Conservation (phyloP, 768 basidiomycete species). For the Leccinum arenicola region DNA sequence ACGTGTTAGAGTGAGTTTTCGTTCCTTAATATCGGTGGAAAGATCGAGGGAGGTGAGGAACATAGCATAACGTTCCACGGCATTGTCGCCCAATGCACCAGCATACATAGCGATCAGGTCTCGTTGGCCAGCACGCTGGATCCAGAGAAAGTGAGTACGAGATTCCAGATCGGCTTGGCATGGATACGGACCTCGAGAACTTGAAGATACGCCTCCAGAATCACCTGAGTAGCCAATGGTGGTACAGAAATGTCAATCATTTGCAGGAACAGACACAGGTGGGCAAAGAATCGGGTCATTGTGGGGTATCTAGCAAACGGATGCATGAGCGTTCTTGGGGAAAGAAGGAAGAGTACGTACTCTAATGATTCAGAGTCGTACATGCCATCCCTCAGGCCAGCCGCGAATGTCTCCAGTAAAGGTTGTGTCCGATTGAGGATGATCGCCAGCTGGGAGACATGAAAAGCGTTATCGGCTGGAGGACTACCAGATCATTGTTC, state of each 20-base stretch:
- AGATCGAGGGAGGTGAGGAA: constrained; percentile 82
- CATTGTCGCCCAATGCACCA: constrained; percentile 84
- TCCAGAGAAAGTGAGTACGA: neutral
- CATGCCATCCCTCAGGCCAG: constrained; percentile 49
- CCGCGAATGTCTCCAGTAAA: constrained; percentile 68
- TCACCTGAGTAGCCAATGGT: constrained; percentile 69
- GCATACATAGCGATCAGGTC: constrained; percentile 94
- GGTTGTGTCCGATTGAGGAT: constrained; percentile 67
- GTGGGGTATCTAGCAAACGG: constrained; percentile 51
- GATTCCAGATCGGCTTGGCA: neutral
- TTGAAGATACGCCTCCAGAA: constrained; percentile 85
- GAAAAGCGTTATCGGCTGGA: constrained; percentile 71
- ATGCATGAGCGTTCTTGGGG: neutral
- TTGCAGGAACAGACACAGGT: constrained; percentile 85
- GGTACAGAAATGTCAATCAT: constrained; percentile 77
- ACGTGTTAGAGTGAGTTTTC: constrained; percentile 65
- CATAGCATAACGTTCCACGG: constrained; percentile 86
- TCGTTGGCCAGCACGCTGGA: constrained; percentile 69
- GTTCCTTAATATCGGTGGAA: constrained; percentile 58
- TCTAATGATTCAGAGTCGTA: constrained; percentile 51
- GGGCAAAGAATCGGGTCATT: constrained; percentile 89
- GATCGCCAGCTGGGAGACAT: constrained; percentile 77
- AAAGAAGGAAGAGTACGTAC: constrained; percentile 39
- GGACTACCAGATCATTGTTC: constrained; percentile 36
- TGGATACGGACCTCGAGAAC: constrained; percentile 68